Conservation (phyloP, 2,329 filamentous ascomycete species). For the Cylindrodendrum hubeiense region DNA sequence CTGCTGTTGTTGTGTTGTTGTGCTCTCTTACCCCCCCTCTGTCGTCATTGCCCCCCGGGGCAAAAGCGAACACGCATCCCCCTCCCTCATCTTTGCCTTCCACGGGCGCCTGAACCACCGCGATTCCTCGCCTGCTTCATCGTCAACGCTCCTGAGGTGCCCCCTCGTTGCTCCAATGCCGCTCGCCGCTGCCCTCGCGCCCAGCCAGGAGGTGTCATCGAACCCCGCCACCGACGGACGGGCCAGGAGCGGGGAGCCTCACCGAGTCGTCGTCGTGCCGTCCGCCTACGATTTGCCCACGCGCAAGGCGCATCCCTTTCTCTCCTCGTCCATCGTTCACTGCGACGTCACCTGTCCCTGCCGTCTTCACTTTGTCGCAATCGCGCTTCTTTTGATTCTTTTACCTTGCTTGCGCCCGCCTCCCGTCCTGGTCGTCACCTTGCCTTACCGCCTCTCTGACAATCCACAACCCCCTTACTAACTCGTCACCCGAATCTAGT, state of each 20-base stretch:
- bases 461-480: conserved; percentile 40
- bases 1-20: conserved; percentile 36
- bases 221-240: conserved; percentile 44
- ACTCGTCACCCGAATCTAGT: conserved; percentile 38
- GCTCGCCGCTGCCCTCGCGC: conserved; percentile 27
- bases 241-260: conserved; percentile 47
- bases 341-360: conserved; percentile 27
- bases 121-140: conserved; percentile 22
- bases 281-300: conserved; percentile 29
- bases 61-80: conserved; percentile 41
- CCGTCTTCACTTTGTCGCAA: conserved; percentile 25
- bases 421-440: conserved; percentile 19
- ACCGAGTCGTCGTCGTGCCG: conserved; percentile 41
- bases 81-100: conserved; percentile 24
- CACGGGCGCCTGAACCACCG: conserved; percentile 29
- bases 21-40: conserved; percentile 51
- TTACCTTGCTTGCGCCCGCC: conserved; percentile 36
- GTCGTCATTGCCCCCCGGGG: conserved; percentile 54
- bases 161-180: conserved; percentile 13
- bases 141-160: conserved; percentile 29
- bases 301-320: conserved; percentile 42
- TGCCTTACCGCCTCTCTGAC: conserved; percentile 35
- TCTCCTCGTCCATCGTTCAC: conserved; percentile 31
- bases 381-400: conserved; percentile 27
- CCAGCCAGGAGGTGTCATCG: conserved; percentile 35